Percentiles rank a stretch among this genome's conserved stretches.
Evolutionary conservation across 768 basidiomycete genomes (phyloP).

Genomic region (Candolleomyces efflorescens): DNA sequence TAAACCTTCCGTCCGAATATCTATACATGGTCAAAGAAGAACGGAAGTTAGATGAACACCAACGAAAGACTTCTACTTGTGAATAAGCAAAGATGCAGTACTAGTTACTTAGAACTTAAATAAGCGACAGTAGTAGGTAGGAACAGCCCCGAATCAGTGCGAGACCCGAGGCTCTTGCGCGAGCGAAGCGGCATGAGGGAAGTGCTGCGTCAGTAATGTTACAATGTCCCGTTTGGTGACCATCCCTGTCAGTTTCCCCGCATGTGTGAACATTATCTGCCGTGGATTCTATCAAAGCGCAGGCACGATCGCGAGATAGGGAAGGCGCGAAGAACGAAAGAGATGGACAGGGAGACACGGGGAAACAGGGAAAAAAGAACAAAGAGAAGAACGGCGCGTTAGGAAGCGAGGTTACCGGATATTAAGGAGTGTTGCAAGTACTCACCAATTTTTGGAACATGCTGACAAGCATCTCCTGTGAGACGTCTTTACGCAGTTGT

Average conservation of each 20-base stretch:
- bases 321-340: not conserved
- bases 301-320: not conserved
- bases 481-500: slow-evolving; percentile 64
- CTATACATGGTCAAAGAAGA: not conserved
- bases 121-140: too few species aligned
- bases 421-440: not conserved
- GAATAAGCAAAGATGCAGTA: not conserved
- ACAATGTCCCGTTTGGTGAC: slow-evolving; percentile 68
- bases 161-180: not conserved
- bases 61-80: not conserved
- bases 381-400: not conserved
- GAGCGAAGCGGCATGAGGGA: slow-evolving; percentile 49
- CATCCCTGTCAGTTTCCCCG: slow-evolving; percentile 58
- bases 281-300: slow-evolving; percentile 51
- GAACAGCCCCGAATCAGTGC: not conserved
- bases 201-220: slow-evolving; percentile 51
- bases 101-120: too few species aligned
- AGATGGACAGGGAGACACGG: not conserved
- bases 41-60: not conserved
- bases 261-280: slow-evolving; percentile 62
- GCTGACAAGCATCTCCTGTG: slow-evolving; percentile 64
- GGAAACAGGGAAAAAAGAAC: not conserved
- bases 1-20: too few species aligned
- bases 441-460: slow-evolving; percentile 71
- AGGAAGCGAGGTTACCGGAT: not conserved